phyloP scores from a whole-genome alignment of 192 early-diverging fungal genomes.

The Umbelopsis sp. region DNA sequence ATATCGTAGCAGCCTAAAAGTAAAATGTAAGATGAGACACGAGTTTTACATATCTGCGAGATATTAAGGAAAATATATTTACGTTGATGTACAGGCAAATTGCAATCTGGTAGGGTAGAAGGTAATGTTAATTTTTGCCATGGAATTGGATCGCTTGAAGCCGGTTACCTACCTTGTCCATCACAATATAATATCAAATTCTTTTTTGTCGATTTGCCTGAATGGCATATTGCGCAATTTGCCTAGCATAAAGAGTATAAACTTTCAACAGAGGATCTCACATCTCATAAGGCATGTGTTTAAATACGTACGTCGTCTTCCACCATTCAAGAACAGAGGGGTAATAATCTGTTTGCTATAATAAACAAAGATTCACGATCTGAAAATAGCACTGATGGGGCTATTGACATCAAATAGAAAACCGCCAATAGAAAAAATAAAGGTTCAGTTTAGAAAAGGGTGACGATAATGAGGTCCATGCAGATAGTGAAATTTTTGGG shows the following conservation, averaged over 20 bases:
- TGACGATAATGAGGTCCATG: too few species aligned
- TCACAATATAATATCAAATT: conserved; percentile 58
- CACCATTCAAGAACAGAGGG: too few species aligned
- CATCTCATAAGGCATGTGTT: too few species aligned
- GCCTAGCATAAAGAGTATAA: conserved; percentile 25
- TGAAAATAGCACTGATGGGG: too few species aligned
- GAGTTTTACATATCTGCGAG: not conserved
- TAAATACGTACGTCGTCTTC: too few species aligned
- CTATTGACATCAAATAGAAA: too few species aligned
- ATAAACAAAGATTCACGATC: too few species aligned
- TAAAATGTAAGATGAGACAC: not conserved
- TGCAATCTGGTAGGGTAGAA: conserved; percentile 24
- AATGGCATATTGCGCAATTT: conserved; percentile 50
- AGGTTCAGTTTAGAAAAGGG: too few species aligned
- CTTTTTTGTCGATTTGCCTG: conserved; percentile 41
- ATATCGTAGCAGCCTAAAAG: conserved; percentile 49
- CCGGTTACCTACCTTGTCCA: conserved; percentile 41
- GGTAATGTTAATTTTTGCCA: not conserved
- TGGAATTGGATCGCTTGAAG: not conserved
- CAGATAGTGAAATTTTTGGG: too few species aligned
- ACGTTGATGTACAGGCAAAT: conserved; percentile 35
- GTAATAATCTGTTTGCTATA: too few species aligned
- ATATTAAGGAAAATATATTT: not conserved
- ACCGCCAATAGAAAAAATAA: too few species aligned
- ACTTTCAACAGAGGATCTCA: too few species aligned